These are phyloP conservation scores for Lenzites betulinus DNA, from an alignment of 768 basidiomycete genomes.

Conservation along the genomic window DNA sequence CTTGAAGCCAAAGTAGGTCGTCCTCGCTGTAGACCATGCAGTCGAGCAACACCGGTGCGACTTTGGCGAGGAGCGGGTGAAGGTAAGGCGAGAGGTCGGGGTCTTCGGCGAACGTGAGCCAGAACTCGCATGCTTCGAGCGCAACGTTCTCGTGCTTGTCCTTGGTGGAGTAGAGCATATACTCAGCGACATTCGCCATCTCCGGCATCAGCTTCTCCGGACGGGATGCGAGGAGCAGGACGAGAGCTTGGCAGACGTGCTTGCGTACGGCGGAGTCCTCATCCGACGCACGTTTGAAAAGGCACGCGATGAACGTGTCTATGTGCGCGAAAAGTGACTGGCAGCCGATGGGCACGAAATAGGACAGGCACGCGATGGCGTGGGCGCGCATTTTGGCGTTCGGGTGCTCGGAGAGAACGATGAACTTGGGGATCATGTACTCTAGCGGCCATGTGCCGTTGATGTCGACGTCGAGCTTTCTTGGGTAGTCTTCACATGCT, in stretches of 20 bases:
- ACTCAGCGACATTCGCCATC: slow-evolving; percentile 93
- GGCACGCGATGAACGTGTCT: slow-evolving; percentile 88
- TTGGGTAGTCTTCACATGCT: slow-evolving; percentile 95
- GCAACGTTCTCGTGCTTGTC: slow-evolving; percentile 97
- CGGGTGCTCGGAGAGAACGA: slow-evolving; percentile 82
- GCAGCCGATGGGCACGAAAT: slow-evolving; percentile 85
- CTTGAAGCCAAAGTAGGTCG: slow-evolving; percentile 93
- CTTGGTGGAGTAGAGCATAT: slow-evolving; percentile 98
- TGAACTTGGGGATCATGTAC: slow-evolving; percentile 95
- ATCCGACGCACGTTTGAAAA: slow-evolving; percentile 95
- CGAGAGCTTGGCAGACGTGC: slow-evolving; percentile 94
- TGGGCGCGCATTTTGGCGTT: slow-evolving; percentile 89
- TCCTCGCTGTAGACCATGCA: slow-evolving; percentile 98
- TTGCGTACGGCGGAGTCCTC: slow-evolving; percentile 92
- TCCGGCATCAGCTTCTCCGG: slow-evolving; percentile 98
- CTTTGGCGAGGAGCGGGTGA: slow-evolving; percentile 84
- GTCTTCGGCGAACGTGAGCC: slow-evolving; percentile 98
- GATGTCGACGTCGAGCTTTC: slow-evolving; percentile 93
- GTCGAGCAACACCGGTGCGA: slow-evolving; percentile 92
- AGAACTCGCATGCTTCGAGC: slow-evolving; percentile 98
- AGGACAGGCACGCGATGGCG: slow-evolving; percentile 91
- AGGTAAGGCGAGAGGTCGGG: slow-evolving; percentile 82
- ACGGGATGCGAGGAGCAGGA: slow-evolving; percentile 87
- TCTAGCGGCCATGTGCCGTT: slow-evolving; percentile 92
- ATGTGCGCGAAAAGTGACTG: slow-evolving; percentile 90